Base-by-base conservation (phyloP, 805 yeast genomes). In the Dipodascopsis tothii region DNA sequence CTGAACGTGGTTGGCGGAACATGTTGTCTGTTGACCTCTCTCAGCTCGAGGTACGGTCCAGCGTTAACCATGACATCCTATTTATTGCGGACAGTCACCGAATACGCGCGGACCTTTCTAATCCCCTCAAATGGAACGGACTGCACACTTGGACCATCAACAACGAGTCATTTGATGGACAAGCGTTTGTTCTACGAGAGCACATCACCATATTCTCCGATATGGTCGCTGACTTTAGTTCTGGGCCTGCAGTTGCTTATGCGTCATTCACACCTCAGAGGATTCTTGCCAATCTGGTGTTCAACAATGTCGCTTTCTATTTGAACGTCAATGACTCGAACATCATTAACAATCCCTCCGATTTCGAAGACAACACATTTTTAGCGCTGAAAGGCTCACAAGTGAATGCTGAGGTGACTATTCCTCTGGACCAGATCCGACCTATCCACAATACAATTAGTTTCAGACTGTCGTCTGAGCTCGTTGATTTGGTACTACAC, bases 291-390 rank as follows among this genome's bases (percentile, higher is more conserved):
- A 67, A 71, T 27, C 81, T 94, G 87, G 62, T 68, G 1, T 56
- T 85, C 20, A 46, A 56, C 3, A 63, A 75, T 32, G 81, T 81
- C 54, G 71, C 74, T 25, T 61, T 90, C 5, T 83, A 67, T 57
- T 61, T 90, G 45, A 88, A 88, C 60, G 80, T 86, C 21, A 92
- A 92, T 60, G 95, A 86, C 56, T 75, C 77, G 34, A 92, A 92
- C 60, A 84, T 92, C 56, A 80, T 92, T 51, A 83, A 87, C 61
- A 84, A 86, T 55, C 95, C 97, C 0, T 64, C 87, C 33, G 96
- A 87, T 57, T 78, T 82, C 54, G 75, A 74, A 41, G 92, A 81
- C 48, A 92, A 92, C 60, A 75, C 80, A 27, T 90, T 78, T 55
- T 48, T 90, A 3, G 77, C 90, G 0, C 69, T 90, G 47, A 77